Evolutionary conservation across 768 basidiomycete genomes (phyloP), one percentile per base, ranked within the genome.

Genomic region (Russula abietina): DNA sequence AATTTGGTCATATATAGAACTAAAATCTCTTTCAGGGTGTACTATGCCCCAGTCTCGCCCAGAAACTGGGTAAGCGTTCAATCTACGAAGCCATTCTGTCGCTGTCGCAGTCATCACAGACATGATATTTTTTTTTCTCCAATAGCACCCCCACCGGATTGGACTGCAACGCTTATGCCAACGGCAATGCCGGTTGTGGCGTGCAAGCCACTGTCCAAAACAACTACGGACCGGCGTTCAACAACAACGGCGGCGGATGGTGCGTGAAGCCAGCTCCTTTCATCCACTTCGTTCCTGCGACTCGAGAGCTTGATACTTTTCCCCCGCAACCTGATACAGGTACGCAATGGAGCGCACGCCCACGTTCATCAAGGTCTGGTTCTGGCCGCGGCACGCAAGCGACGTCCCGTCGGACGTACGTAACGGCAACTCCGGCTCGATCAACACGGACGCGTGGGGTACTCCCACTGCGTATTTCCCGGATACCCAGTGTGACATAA

Each of bases 301-400:
- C 10, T 24, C 14, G 14, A 9, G 33, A 54, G 26, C 22, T 36
- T 8, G 36, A 16, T 2, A 10, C 9, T 12, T 33, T 10, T 30
- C 16, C 2, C 43, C 43, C 9, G 28, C 28, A 5, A 4, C n/a
- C 33, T 53, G 11, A 33, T 36, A 65, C 24, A 86, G 82, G 81
- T 86, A 78, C 71, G 87, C 85, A 0, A 75, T 87, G 69, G 84
- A 87, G 69, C 79, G 86, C 39, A 85, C 85, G 0, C 65, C 72
- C 26, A 68, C 70, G 4, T 82, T 78, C 69, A 83, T 89, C 70
- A 86, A 84, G 64, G 76, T 88, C 52, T 90, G 84, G 82, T 89
- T 87, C 74, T 90, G 86, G 85, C 76, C 84, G 0, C 77, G 85
- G 48, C 74, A 72, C 53, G 77, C 72, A 52, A 72, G 69, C 14